Percentiles rank a stretch among this genome's conserved stretches.
Conservation (phyloP, 2,329 filamentous ascomycete genomes). For the Apiospora kogelbergensis region DNA sequence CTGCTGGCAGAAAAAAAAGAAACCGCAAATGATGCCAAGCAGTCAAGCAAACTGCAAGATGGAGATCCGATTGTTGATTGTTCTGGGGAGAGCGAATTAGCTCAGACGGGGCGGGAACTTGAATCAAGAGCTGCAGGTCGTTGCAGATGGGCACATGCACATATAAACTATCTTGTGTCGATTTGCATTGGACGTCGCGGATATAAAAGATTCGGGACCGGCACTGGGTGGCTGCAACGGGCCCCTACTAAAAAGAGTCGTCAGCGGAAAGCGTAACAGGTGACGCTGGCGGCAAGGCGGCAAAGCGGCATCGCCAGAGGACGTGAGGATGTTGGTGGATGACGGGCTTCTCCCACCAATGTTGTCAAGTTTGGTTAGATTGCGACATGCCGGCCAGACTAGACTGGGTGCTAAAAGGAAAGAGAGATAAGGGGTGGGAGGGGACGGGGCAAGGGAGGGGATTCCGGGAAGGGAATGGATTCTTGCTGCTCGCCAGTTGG, state of each 20-base stretch:
- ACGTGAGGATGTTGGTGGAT: background rate
- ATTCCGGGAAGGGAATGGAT: background rate
- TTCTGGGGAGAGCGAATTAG: background rate
- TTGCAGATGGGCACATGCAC: background rate
- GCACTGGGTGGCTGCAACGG: background rate
- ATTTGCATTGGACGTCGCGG: background rate
- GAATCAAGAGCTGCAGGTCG: slow-evolving; percentile 1
- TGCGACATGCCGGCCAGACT: background rate
- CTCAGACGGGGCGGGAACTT: slow-evolving; percentile 1
- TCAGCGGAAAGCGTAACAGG: background rate
- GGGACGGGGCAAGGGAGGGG: background rate
- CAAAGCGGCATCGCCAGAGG: background rate
- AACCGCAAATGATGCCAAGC: background rate
- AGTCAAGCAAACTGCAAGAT: background rate
- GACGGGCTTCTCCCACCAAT: background rate
- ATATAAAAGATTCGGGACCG: background rate
- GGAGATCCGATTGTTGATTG: background rate
- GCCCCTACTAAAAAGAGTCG: background rate
- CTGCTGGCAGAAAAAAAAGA: background rate
- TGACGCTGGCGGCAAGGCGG: background rate
- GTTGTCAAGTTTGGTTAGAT: background rate
- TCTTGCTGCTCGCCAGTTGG: background rate
- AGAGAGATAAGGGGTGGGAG: no score
- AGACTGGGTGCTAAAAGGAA: background rate
- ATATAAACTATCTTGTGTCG: background rate